Conservation (phyloP, 2,329 filamentous ascomycete genomes). For the Beauveria brongniartii region DNA sequence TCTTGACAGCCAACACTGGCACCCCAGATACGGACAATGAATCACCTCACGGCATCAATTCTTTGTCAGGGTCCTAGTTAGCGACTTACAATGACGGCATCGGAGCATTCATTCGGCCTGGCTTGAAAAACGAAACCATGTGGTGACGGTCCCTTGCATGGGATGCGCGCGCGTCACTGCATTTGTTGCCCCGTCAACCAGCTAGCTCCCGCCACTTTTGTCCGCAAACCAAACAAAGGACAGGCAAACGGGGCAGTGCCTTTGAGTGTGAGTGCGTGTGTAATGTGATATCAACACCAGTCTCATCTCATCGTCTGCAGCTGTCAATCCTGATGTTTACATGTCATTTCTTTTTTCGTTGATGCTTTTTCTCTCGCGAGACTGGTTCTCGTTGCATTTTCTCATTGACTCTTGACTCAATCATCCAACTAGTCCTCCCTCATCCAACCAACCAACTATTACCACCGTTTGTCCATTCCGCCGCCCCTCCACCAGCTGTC, state of each 20-base stretch:
- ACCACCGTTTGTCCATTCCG: background rate
- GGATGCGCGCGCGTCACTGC: background rate
- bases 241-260: background rate
- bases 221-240: slow-evolving; percentile 7
- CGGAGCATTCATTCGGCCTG: background rate
- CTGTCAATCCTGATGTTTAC: background rate
- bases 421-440: background rate
- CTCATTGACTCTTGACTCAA: background rate
- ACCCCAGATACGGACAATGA: background rate
- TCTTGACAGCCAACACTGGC: background rate
- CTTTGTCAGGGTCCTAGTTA: background rate
- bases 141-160: background rate
- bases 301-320: background rate
- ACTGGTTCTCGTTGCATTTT: slow-evolving; percentile 2
- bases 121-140: background rate
- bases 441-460: background rate
- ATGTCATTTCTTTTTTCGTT: background rate
- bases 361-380: background rate
- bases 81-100: background rate
- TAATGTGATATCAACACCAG: background rate
- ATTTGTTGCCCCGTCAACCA: slow-evolving; percentile 8
- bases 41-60: background rate
- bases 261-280: background rate
- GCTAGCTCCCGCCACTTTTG: background rate
- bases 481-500: slow-evolving; percentile 6